phyloP scores from a whole-genome alignment of 2,329 filamentous ascomycete genomes.

The Scleromitrula shiraiana region DNA sequence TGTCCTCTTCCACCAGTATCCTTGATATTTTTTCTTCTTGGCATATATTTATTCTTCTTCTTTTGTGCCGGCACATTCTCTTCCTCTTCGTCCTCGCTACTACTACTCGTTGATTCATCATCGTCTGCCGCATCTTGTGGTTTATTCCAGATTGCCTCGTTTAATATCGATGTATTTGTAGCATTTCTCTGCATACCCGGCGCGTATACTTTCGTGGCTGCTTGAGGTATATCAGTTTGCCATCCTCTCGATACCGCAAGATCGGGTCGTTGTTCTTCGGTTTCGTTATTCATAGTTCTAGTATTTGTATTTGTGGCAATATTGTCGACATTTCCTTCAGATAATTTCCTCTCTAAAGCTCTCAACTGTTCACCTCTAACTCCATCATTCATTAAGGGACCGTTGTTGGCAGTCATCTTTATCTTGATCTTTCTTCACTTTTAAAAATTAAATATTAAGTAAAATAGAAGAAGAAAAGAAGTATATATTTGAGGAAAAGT shows the following conservation, averaged over 20 bases:
- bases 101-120: conserved; percentile 11
- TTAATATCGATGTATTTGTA: conserved; percentile 22
- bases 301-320: neutral
- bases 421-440: neutral
- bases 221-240: conserved; percentile 22
- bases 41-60: neutral
- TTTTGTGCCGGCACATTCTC: conserved; percentile 1
- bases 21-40: neutral
- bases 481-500: neutral
- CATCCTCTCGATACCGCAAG: conserved; percentile 11
- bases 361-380: neutral
- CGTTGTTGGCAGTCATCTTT: conserved; percentile 1
- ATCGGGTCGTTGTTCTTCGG: neutral
- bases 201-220: conserved; percentile 15
- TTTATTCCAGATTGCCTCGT: conserved; percentile 21
- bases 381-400: neutral
- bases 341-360: neutral
- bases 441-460: neutral
- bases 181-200: conserved; percentile 14
- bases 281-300: neutral
- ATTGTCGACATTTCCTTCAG: neutral
- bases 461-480: neutral
- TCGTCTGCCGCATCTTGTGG: conserved; percentile 9
- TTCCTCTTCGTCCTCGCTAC: conserved; percentile 19
- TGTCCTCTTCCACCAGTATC: conserved; percentile 8